These are phyloP conservation scores for Plasmodium knowlesi DNA, from an alignment of 169 alveolate genomes.

Conservation along the genomic window DNA sequence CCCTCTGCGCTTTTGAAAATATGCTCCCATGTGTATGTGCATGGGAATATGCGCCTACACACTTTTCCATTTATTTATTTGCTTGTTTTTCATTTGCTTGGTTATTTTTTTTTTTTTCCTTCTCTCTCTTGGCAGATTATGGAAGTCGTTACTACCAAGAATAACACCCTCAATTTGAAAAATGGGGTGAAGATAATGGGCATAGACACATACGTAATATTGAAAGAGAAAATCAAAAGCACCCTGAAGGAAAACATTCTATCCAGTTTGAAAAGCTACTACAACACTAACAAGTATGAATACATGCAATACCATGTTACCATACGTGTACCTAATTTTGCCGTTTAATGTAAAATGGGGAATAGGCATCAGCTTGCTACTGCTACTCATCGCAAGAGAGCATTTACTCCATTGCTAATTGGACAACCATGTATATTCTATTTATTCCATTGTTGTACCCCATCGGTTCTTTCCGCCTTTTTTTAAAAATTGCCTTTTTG, in stretches of 20 bases:
- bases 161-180: conserved; percentile 33
- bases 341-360: neutral
- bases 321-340: neutral
- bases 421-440: neutral
- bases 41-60: neutral
- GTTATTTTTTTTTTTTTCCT: neutral
- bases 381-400: neutral
- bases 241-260: conserved; percentile 56
- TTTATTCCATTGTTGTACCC: neutral
- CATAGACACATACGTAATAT: conserved; percentile 54
- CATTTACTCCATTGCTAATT: neutral
- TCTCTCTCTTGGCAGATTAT: conserved; percentile 12
- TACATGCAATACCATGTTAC: neutral
- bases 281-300: conserved; percentile 47
- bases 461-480: neutral
- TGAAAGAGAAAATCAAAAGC: conserved; percentile 61
- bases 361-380: neutral
- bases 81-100: too few relatives aligned
- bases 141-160: conserved; percentile 63
- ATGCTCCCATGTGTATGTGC: neutral
- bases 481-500: neutral
- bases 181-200: conserved; percentile 66
- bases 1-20: neutral
- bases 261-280: conserved; percentile 39
- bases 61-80: neutral